Conservation (phyloP, 495 filamentous ascomycete genomes). For the Penicillium paxilli region DNA sequence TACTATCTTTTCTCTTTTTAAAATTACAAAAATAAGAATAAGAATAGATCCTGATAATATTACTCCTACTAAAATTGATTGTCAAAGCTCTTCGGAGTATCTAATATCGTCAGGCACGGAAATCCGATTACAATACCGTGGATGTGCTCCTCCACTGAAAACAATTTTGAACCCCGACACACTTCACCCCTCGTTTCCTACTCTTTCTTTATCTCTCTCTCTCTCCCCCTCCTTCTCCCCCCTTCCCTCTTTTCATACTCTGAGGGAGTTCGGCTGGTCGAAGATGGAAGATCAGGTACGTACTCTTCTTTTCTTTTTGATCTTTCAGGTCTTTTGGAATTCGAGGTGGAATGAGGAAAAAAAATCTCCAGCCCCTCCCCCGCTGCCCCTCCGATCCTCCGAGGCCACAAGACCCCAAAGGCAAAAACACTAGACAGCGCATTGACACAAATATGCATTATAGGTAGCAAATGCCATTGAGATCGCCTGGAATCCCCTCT, state of each 20-base stretch:
- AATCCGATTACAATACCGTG: conserved; percentile 30
- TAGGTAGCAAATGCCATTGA: conserved; percentile 94
- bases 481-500: conserved; percentile 77
- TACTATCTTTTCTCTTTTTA: not conserved
- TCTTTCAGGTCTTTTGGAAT: not conserved
- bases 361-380: conserved; percentile 23
- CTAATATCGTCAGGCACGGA: conserved; percentile 27
- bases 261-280: conserved; percentile 43
- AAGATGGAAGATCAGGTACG: conserved; percentile 56
- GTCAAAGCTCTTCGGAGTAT: too few relatives aligned
- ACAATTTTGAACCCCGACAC: conserved; percentile 30
- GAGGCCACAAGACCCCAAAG: conserved; percentile 4
- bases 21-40: not conserved
- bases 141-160: conserved; percentile 30
- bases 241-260: conserved; percentile 24
- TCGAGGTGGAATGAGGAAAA: too few relatives aligned
- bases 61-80: too few relatives aligned
- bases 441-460: conserved; percentile 16
- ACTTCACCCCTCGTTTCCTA: conserved; percentile 15
- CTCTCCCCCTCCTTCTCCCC: conserved; percentile 13
- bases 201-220: conserved; percentile 14
- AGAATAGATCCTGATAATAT: not conserved
- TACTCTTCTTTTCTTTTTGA: not conserved
- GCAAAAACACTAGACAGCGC: conserved; percentile 1
- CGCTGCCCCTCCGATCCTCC: conserved; percentile 27